These are phyloP conservation scores for Lactarius hengduanensis DNA, from an alignment of 768 basidiomycete species.

Conservation along the genomic window DNA sequence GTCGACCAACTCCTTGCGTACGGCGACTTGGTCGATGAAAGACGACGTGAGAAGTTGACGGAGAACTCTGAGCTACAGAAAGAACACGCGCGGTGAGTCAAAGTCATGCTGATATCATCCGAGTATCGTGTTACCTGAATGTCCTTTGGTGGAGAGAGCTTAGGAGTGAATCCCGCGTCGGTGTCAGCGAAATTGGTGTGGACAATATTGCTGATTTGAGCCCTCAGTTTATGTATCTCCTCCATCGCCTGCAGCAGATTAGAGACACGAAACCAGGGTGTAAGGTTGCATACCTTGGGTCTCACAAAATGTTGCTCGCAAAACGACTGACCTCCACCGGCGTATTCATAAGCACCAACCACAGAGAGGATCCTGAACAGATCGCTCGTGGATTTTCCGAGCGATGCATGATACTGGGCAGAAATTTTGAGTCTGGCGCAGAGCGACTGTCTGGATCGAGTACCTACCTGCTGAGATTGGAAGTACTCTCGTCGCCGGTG, in stretches of 20 bases:
- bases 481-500: slow-evolving; percentile 76
- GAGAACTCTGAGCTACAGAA: slow-evolving; percentile 75
- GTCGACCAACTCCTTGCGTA: slow-evolving; percentile 79
- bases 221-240: slow-evolving; percentile 93
- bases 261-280: background rate
- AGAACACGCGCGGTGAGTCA: slow-evolving; percentile 4
- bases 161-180: slow-evolving; percentile 57
- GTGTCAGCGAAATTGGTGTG: slow-evolving; percentile 68
- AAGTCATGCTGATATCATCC: background rate
- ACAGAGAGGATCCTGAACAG: slow-evolving; percentile 86
- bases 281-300: slow-evolving; percentile 59
- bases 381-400: slow-evolving; percentile 83
- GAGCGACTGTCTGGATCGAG: slow-evolving; percentile 26
- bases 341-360: slow-evolving; percentile 95
- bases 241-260: slow-evolving; percentile 78
- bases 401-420: slow-evolving; percentile 67
- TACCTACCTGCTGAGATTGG: slow-evolving; percentile 67
- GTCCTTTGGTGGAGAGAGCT: slow-evolving; percentile 72
- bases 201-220: slow-evolving; percentile 86
- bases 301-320: slow-evolving; percentile 89
- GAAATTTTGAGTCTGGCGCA: slow-evolving; percentile 3
- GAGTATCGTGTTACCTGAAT: slow-evolving; percentile 57
- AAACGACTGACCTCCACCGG: slow-evolving; percentile 75
- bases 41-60: slow-evolving; percentile 84
- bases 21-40: slow-evolving; percentile 94